phyloP scores from a whole-genome alignment of 805 yeast genomes.

The Candida hispaniensis region DNA sequence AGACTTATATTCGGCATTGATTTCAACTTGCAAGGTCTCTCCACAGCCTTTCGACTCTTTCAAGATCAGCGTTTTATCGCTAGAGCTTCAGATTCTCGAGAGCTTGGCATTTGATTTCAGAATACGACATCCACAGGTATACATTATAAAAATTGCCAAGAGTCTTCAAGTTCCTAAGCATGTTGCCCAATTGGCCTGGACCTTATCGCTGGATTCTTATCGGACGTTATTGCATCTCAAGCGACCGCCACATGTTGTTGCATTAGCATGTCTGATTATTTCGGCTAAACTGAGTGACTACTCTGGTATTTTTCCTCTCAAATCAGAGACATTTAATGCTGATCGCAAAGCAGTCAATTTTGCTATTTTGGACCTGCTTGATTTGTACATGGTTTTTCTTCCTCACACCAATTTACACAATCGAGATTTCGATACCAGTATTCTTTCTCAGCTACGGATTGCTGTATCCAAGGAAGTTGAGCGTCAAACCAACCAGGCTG shows the following conservation, averaged over 20 bases:
- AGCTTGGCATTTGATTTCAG: constrained; percentile 73
- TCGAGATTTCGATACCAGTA: constrained; percentile 1
- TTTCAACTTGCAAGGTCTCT: constrained; percentile 1
- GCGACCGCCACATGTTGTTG: constrained; percentile 65
- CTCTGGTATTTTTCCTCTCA: constrained; percentile 26
- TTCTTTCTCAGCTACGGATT: constrained; percentile 8
- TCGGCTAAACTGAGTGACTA: constrained; percentile 40
- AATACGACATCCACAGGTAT: constrained; percentile 53
- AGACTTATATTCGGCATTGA: constrained; percentile 39
- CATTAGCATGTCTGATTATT: constrained; percentile 55
- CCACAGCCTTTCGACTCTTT: constrained; percentile 1
- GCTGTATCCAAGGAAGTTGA: constrained; percentile 14
- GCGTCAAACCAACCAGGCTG: constrained; percentile 35
- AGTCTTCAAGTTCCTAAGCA: constrained; percentile 26
- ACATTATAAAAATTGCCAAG: constrained; percentile 51
- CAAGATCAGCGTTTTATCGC: constrained; percentile 38
- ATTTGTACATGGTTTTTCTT: constrained; percentile 49
- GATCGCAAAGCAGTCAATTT: constrained; percentile 31
- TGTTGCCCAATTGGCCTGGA: constrained; percentile 51
- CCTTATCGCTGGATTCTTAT: constrained; percentile 61
- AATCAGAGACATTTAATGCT: constrained; percentile 22
- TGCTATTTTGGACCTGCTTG: constrained; percentile 47
- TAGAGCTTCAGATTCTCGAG: constrained; percentile 68
- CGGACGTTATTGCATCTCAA: constrained; percentile 57
- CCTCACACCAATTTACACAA: constrained; percentile 41